Percentiles rank a stretch among this genome's conserved stretches.
Evolutionary conservation across 2,329 filamentous ascomycete species (phyloP).

Genomic region (Colletotrichum endophyticum): DNA sequence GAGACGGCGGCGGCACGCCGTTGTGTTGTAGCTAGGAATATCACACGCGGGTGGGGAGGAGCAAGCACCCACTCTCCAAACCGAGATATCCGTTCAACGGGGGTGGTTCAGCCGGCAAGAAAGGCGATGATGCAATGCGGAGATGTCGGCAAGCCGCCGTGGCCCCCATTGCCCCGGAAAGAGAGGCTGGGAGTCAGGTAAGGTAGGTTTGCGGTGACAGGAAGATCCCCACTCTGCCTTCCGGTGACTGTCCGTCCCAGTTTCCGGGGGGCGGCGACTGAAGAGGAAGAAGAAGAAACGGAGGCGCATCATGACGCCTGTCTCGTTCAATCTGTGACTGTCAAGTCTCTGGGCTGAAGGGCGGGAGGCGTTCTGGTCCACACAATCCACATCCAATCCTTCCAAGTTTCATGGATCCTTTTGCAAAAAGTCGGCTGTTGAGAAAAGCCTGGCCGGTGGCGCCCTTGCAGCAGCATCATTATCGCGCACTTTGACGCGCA

Average conservation of each 20-base stretch:
- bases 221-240: background rate
- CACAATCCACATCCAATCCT: background rate
- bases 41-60: background rate
- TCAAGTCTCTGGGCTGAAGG: background rate
- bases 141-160: background rate
- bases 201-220: background rate
- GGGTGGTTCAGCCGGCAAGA: background rate
- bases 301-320: background rate
- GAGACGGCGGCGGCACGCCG: background rate
- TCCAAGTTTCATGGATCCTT: background rate
- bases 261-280: background rate
- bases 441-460: background rate
- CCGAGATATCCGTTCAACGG: background rate
- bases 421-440: background rate
- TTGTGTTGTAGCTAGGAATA: background rate
- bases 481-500: background rate
- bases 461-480: background rate
- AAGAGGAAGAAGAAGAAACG: background rate
- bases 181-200: conserved; percentile 4
- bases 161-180: background rate
- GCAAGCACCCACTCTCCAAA: background rate
- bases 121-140: conserved; percentile 16
- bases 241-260: background rate
- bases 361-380: background rate
- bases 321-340: background rate